Percentiles rank a stretch among this genome's conserved stretches.
phyloP scores from a whole-genome alignment of 495 filamentous ascomycete genomes.

The Tuber microsphaerosporum region DNA sequence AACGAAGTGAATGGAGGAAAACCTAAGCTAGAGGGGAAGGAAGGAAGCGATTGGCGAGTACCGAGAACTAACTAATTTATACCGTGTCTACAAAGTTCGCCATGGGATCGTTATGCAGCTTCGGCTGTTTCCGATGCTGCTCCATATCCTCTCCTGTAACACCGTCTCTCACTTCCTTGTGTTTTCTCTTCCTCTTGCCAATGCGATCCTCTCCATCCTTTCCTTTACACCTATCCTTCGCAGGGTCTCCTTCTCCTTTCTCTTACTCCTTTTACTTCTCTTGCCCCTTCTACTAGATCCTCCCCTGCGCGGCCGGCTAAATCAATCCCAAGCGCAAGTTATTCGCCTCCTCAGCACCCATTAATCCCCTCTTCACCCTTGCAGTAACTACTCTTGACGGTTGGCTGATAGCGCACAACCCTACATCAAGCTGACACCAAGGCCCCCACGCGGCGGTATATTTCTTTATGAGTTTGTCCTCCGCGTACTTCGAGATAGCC shows the following conservation, averaged over 20 bases:
- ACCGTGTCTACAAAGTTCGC: constrained; percentile 51
- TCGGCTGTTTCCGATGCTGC: constrained; percentile 64
- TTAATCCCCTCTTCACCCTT: constrained; percentile 53
- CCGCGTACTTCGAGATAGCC: constrained; percentile 73
- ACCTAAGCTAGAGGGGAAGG: neutral
- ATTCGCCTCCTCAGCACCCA: constrained; percentile 31
- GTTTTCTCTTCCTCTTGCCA: constrained; percentile 57
- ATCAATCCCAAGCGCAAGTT: constrained; percentile 38
- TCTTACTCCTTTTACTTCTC: constrained; percentile 6
- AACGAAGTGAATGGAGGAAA: neutral
- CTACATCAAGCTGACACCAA: constrained; percentile 97
- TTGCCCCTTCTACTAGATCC: constrained; percentile 43
- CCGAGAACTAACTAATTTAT: constrained; percentile 14
- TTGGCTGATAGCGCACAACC: constrained; percentile 89
- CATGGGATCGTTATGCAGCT: constrained; percentile 75
- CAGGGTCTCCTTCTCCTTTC: constrained; percentile 38
- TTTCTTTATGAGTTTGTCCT: constrained; percentile 83
- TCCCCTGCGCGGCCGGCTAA: constrained; percentile 41
- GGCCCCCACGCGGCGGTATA: constrained; percentile 91
- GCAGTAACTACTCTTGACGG: constrained; percentile 92
- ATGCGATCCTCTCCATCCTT: constrained; percentile 37
- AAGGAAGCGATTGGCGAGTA: neutral
- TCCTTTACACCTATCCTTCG: constrained; percentile 41
- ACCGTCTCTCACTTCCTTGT: constrained; percentile 65
- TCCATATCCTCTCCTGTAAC: constrained; percentile 77